Conservation (phyloP, 2,329 filamentous ascomycete species). For the Pseudocercospora vitis region DNA sequence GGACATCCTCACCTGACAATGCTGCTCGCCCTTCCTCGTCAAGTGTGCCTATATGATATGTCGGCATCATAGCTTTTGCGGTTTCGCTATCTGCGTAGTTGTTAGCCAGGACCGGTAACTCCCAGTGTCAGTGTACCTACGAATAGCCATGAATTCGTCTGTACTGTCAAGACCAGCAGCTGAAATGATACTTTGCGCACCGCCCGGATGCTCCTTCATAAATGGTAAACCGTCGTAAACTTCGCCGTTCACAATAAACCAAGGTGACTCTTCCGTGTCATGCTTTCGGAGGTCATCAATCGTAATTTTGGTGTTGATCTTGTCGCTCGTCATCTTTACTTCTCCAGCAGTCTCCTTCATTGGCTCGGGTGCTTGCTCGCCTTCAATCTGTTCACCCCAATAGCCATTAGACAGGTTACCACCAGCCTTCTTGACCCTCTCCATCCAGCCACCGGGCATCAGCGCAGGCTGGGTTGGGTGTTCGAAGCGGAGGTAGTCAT, state of each 20-base stretch:
- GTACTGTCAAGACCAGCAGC: constrained; percentile 79
- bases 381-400: constrained; percentile 73
- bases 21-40: constrained; percentile 57
- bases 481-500: constrained; percentile 69
- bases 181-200: constrained; percentile 77
- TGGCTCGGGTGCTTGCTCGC: constrained; percentile 46
- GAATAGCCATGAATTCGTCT: constrained; percentile 90
- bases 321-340: constrained; percentile 74
- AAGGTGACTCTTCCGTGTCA: constrained; percentile 64
- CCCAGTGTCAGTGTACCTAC: constrained; percentile 54
- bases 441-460: constrained; percentile 88
- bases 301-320: constrained; percentile 62
- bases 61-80: constrained; percentile 83
- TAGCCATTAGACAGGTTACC: constrained; percentile 77
- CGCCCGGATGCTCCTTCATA: constrained; percentile 79
- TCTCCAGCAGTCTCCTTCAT: constrained; percentile 58
- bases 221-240: constrained; percentile 86
- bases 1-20: constrained; percentile 50
- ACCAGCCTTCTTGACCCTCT: constrained; percentile 77
- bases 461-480: constrained; percentile 82
- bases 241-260: constrained; percentile 86
- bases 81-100: constrained; percentile 74
- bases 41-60: constrained; percentile 80
- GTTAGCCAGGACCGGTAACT: not conserved
- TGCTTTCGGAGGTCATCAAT: constrained; percentile 72